Base-by-base conservation (phyloP, 83 land plant genomes). In the Diphasiastrum complanatum region DNA sequence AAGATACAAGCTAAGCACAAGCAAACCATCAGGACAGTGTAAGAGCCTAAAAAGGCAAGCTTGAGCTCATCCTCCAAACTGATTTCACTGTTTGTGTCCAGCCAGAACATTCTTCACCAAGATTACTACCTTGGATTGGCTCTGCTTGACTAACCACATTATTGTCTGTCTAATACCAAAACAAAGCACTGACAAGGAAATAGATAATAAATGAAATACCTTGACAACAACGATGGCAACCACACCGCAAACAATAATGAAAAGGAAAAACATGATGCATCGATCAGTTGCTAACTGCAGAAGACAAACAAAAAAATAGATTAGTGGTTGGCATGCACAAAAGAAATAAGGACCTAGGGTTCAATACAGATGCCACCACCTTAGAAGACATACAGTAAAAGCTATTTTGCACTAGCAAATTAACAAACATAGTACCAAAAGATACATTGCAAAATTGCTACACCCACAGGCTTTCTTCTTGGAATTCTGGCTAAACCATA, bases 211-310 rank as follows among this genome's bases (percentile, higher is more conserved):
- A 50, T 18, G 19, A 50, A 50, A 18, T 66, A 87, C 95, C 85
- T 87, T 87, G 56, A 87, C 89, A 53, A 87, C 53, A 24, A 87
- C 84, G 33, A 87, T 82, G 33, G 95, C 89, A 43, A 87, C 72
- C 0, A 84, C 83, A 48, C 95, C 95, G 73, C 77, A 73, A 28
- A 87, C 95, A 36, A 90, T 74, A 40, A 90, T 69, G 48, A 90
- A 78, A 0, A 90, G 81, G 50, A 86, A 81, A 2, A 78, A 62
- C 91, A 90, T 83, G 61, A 90, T 83, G 59, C 96, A 90, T 48
- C 85, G 80, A 63, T 90, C 96, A 8, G 91, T 90, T 20, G 88
- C 91, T 37, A 90, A 76, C 96, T 90, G 81, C 36, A 60, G 53
- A 29, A 19, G 24, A 8, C 14, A 20, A 30, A 35, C 51, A 59